A percentile compares a stretch with the other conserved stretches of the same genome.
Evolutionary conservation across 2,329 filamentous ascomycete species (phyloP).

Genomic region (Graphilbum sp.): DNA sequence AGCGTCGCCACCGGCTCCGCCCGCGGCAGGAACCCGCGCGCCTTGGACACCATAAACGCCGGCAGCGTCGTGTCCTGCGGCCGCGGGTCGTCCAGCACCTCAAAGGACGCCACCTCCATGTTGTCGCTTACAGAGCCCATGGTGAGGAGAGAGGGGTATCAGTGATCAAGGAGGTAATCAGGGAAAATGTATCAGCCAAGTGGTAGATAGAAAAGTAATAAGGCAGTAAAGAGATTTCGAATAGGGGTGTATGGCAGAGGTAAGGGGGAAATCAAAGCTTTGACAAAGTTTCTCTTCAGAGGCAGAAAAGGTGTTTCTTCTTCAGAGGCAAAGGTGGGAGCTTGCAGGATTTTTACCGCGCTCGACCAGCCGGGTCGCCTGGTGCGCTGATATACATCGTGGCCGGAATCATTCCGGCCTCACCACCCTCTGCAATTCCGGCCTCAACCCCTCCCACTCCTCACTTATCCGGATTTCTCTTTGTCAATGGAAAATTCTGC

Average conservation of each 20-base stretch:
- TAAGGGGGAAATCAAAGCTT: too few species aligned
- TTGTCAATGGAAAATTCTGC: slow-evolving; percentile 7
- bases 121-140: slow-evolving; percentile 25
- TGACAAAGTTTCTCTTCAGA: too few species aligned
- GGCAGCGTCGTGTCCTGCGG: slow-evolving; percentile 47
- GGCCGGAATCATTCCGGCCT: slow-evolving; percentile 34
- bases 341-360: not conserved
- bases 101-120: slow-evolving; percentile 24
- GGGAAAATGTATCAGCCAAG: not conserved
- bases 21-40: slow-evolving; percentile 58
- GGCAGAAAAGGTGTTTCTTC: too few species aligned
- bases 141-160: slow-evolving; percentile 8
- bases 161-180: too few species aligned
- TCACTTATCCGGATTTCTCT: slow-evolving; percentile 3
- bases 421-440: slow-evolving; percentile 7
- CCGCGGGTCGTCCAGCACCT: slow-evolving; percentile 45
- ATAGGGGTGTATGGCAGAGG: not conserved
- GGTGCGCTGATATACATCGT: slow-evolving; percentile 22
- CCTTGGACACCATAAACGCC: slow-evolving; percentile 66
- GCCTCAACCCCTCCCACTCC: slow-evolving; percentile 5
- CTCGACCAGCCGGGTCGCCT: not conserved
- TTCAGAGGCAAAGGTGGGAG: too few species aligned
- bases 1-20: slow-evolving; percentile 45
- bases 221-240: too few species aligned
- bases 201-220: not conserved